Conservation (phyloP, 1,284 basidiomycete species). For the Moniliophthora roreri region DNA sequence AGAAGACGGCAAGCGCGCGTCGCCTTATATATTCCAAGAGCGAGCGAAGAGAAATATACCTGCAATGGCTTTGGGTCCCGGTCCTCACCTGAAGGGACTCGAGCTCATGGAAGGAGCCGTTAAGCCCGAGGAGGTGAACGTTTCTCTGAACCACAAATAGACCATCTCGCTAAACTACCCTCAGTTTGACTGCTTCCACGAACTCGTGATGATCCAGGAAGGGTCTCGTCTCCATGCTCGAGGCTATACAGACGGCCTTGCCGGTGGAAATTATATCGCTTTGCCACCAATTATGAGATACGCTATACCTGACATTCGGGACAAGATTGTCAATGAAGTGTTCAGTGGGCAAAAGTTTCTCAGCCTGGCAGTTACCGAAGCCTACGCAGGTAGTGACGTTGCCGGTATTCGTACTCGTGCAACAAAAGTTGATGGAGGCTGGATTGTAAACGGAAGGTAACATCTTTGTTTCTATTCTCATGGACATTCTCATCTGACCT, state of each 20-base stretch:
- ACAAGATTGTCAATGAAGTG: slow-evolving; percentile 65
- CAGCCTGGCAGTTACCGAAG: slow-evolving; percentile 77
- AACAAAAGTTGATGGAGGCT: slow-evolving; percentile 34
- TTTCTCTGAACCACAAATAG: not conserved
- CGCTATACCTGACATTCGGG: slow-evolving; percentile 58
- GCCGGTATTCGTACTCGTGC: slow-evolving; percentile 44
- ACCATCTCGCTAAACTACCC: not conserved
- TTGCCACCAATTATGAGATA: slow-evolving; percentile 68
- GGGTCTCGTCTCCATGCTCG: slow-evolving; percentile 46
- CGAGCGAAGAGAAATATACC: slow-evolving; percentile 64
- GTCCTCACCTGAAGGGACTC: slow-evolving; percentile 74
- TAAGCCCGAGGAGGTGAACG: slow-evolving; percentile 62
- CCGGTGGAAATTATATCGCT: slow-evolving; percentile 59
- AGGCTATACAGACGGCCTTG: slow-evolving; percentile 39
- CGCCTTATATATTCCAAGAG: slow-evolving; percentile 50
- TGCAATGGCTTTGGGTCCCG: slow-evolving; percentile 82
- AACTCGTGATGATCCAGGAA: slow-evolving; percentile 69
- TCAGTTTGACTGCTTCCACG: slow-evolving; percentile 63
- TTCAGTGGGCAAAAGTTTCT: slow-evolving; percentile 65
- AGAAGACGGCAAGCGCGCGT: slow-evolving; percentile 63
- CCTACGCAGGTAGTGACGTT: slow-evolving; percentile 69
- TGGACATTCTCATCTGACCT: slow-evolving; percentile 22
- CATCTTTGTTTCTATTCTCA: slow-evolving; percentile 60
- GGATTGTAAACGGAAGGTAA: slow-evolving; percentile 49
- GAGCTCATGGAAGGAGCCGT: slow-evolving; percentile 75